Conservation (phyloP, 1,284 basidiomycete genomes). For the Cryptococcus depauperatus region DNA sequence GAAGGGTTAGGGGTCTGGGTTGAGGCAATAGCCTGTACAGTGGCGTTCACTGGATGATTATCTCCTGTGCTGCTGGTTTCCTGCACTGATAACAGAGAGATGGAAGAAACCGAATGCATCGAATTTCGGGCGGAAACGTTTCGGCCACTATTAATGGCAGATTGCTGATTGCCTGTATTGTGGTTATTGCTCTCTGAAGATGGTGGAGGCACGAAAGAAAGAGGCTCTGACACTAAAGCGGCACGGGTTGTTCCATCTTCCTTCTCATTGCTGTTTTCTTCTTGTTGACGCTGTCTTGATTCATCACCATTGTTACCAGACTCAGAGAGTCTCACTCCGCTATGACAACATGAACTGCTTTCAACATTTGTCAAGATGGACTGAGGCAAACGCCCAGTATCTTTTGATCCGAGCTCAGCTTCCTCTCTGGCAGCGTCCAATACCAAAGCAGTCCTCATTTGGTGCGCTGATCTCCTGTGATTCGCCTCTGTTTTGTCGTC, state of each 20-base stretch:
- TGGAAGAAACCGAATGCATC: constrained; percentile 13
- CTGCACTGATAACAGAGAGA: constrained; percentile 15
- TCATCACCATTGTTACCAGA: no score
- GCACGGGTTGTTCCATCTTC: no score
- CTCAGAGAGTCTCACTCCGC: no score
- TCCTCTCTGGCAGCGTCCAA: constrained; percentile 8
- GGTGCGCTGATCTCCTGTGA: constrained; percentile 5
- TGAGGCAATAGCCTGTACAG: constrained; percentile 20
- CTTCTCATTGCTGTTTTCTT: no score
- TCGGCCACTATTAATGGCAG: constrained; percentile 8
- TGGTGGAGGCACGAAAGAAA: no score
- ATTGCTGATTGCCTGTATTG: no score
- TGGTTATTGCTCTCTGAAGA: no score
- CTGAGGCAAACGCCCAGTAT: background rate
- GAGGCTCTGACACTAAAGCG: no score
- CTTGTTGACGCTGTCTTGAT: no score
- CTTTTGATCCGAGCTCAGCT: constrained; percentile 2
- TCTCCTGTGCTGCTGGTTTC: constrained; percentile 11
- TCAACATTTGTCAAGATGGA: background rate
- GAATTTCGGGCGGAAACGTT: constrained; percentile 26
- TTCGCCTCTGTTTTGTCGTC: constrained; percentile 20
- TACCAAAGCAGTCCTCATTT: constrained; percentile 1
- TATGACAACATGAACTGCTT: no score
- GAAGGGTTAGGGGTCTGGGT: constrained; percentile 19
- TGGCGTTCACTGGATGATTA: constrained; percentile 16